These are phyloP conservation scores for Olyra latifolia DNA, from an alignment of 176 grass and related monocot genomes.

Conservation along the genomic window DNA sequence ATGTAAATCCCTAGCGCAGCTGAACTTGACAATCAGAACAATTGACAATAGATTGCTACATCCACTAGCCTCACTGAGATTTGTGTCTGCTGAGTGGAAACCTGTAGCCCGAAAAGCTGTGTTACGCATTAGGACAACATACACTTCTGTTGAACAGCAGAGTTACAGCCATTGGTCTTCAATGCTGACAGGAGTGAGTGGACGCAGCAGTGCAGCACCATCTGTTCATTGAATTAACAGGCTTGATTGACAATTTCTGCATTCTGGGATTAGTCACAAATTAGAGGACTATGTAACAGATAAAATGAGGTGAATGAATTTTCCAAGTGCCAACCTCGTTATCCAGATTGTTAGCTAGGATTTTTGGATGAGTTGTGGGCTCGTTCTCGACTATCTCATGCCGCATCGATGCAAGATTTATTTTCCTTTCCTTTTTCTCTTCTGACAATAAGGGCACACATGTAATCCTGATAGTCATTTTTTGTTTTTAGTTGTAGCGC, in stretches of 20 bases:
- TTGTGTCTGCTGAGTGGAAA: neutral
- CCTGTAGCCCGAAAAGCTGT: neutral
- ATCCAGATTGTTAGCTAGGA: slow-evolving; percentile 17
- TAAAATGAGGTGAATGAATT: neutral
- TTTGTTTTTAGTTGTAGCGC: slow-evolving; percentile 31
- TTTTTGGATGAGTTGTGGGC: neutral
- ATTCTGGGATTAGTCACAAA: neutral
- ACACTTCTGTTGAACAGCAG: slow-evolving; percentile 13
- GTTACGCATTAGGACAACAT: slow-evolving; percentile 1
- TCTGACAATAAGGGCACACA: slow-evolving; percentile 41
- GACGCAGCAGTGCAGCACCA: neutral
- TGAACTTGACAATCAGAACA: slow-evolving; percentile 19
- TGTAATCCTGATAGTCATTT: slow-evolving; percentile 38
- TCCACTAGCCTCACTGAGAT: neutral
- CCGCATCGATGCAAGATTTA: slow-evolving; percentile 5
- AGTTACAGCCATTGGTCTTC: neutral
- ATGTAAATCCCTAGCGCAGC: slow-evolving; percentile 52
- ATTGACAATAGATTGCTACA: neutral
- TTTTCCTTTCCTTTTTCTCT: slow-evolving; percentile 18
- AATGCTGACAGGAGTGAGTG: neutral
- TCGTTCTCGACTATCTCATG: neutral
- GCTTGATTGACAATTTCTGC: slow-evolving; percentile 1
- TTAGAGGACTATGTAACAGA: slow-evolving; percentile 12
- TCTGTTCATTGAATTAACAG: slow-evolving; percentile 20
- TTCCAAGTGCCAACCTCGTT: neutral